Evolutionary conservation across 2,329 filamentous ascomycete genomes (phyloP).

Genomic region (Phaeosphaeria sp.): DNA sequence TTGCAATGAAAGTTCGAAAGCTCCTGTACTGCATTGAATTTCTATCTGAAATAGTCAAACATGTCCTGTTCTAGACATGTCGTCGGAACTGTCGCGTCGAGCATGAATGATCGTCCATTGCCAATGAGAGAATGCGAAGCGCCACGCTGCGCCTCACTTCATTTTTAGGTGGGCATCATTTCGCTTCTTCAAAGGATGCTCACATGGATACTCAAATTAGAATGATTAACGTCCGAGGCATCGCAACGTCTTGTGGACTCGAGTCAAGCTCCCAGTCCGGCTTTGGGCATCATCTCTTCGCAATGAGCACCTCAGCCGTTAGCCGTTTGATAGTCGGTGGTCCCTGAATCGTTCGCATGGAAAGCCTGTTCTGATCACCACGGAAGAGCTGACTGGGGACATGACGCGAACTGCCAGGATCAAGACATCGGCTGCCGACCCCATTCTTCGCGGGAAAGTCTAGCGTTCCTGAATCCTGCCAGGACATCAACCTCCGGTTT

Average conservation of each 20-base stretch:
- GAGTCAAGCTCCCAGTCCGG: slow-evolving; percentile 2
- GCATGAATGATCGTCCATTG: slow-evolving; percentile 7
- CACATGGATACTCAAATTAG: background rate
- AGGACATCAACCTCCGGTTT: slow-evolving; percentile 12
- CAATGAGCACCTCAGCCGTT: slow-evolving; percentile 9
- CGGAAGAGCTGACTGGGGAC: background rate
- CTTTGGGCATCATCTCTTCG: slow-evolving; percentile 3
- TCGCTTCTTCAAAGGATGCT: background rate
- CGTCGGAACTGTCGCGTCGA: background rate
- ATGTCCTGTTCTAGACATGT: background rate
- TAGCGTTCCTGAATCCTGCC: slow-evolving; percentile 1
- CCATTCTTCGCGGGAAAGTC: slow-evolving; percentile 8
- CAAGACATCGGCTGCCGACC: slow-evolving; percentile 3
- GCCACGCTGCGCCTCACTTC: slow-evolving; percentile 1
- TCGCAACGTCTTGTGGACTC: slow-evolving; percentile 2
- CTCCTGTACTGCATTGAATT: background rate
- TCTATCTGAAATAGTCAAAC: slow-evolving; percentile 2
- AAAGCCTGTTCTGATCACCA: slow-evolving; percentile 15
- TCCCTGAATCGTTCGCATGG: slow-evolving; percentile 17
- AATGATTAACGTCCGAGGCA: slow-evolving; percentile 3
- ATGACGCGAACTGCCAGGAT: slow-evolving; percentile 10
- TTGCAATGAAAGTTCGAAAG: background rate
- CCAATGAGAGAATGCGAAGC: background rate
- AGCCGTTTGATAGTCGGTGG: slow-evolving; percentile 9
- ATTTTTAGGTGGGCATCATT: background rate